Evolutionary conservation across 768 basidiomycete species (phyloP).

Genomic region (Hygrocybe coccinea): DNA sequence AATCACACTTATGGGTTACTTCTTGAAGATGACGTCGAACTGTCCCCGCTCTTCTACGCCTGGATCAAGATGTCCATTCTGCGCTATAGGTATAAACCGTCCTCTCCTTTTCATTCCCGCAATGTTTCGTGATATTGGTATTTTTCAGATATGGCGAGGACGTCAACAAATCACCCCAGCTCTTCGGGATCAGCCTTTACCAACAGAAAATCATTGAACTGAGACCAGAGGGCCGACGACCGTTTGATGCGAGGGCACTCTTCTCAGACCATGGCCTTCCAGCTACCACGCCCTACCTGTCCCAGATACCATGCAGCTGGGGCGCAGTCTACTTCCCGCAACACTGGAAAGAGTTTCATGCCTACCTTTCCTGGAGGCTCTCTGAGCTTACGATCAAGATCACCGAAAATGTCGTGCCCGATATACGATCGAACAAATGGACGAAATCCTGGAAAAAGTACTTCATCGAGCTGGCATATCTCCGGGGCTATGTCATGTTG

Average conservation of each 20-base stretch:
- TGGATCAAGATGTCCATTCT: slow-evolving; percentile 81
- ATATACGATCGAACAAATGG: slow-evolving; percentile 79
- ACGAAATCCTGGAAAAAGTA: slow-evolving; percentile 82
- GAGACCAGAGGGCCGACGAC: slow-evolving; percentile 56
- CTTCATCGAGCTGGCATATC: slow-evolving; percentile 80
- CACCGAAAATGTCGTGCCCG: slow-evolving; percentile 54
- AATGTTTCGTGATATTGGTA: background rate
- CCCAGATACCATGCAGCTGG: slow-evolving; percentile 88
- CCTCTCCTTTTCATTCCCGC: background rate
- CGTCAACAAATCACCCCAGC: slow-evolving; percentile 35
- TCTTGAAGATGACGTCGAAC: slow-evolving; percentile 82
- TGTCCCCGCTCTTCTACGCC: slow-evolving; percentile 80
- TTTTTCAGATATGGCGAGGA: slow-evolving; percentile 49
- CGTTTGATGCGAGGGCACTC: slow-evolving; percentile 60
- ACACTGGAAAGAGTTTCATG: slow-evolving; percentile 84
- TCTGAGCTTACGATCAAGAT: slow-evolving; percentile 42
- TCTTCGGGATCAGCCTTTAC: slow-evolving; percentile 83
- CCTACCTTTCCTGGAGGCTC: slow-evolving; percentile 68
- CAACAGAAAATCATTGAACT: slow-evolving; percentile 82
- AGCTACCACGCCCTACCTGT: slow-evolving; percentile 67
- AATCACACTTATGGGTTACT: slow-evolving; percentile 74
- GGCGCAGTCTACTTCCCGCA: slow-evolving; percentile 88
- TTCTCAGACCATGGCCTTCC: slow-evolving; percentile 44
- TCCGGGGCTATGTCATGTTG: slow-evolving; percentile 82
- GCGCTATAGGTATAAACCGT: slow-evolving; percentile 54